Percentiles rank a stretch among this genome's conserved stretches.
Evolutionary conservation across 352 stramenopile species (phyloP).

Genomic region (Phytophthora idaei): DNA sequence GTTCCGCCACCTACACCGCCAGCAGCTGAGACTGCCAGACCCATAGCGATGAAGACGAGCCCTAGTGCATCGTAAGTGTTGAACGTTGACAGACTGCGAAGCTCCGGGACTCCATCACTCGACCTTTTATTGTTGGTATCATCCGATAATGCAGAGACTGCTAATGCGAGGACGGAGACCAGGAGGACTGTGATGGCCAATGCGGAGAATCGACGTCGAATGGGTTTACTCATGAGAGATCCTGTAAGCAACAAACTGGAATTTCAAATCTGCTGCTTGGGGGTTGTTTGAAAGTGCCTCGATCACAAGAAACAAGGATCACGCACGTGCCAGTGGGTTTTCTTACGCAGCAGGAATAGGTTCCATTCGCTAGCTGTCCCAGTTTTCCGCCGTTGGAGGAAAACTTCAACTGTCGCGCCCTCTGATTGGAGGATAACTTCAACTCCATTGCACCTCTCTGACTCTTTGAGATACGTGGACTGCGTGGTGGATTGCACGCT

Average conservation of each 20-base stretch:
- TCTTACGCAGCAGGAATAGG: slow-evolving; percentile 22
- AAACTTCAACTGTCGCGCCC: slow-evolving; percentile 8
- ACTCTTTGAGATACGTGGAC: no score
- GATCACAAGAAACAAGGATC: slow-evolving; percentile 1
- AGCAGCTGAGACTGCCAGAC: slow-evolving; percentile 50
- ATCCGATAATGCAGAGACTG: slow-evolving; percentile 8
- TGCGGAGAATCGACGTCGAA: not conserved
- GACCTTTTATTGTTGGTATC: slow-evolving; percentile 14
- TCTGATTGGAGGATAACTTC: not conserved
- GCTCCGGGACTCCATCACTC: slow-evolving; percentile 17
- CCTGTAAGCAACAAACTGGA: not conserved
- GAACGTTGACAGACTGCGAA: slow-evolving; percentile 43
- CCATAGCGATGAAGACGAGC: slow-evolving; percentile 55
- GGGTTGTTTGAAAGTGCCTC: slow-evolving; percentile 14
- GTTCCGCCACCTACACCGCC: slow-evolving; percentile 57
- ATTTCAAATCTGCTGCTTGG: not conserved
- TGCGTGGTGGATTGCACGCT: no score
- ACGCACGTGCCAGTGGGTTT: slow-evolving; percentile 8
- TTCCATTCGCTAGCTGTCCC: not conserved
- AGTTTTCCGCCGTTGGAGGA: slow-evolving; percentile 31
- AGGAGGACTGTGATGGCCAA: slow-evolving; percentile 6
- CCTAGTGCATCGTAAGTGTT: slow-evolving; percentile 49
- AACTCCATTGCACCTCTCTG: no score
- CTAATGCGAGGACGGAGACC: slow-evolving; percentile 5
- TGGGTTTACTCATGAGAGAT: slow-evolving; percentile 4